Evolutionary conservation across 176 grass and related monocot genomes (phyloP), one percentile per base, ranked within the genome.

Genomic region (Oryza brachyantha): DNA sequence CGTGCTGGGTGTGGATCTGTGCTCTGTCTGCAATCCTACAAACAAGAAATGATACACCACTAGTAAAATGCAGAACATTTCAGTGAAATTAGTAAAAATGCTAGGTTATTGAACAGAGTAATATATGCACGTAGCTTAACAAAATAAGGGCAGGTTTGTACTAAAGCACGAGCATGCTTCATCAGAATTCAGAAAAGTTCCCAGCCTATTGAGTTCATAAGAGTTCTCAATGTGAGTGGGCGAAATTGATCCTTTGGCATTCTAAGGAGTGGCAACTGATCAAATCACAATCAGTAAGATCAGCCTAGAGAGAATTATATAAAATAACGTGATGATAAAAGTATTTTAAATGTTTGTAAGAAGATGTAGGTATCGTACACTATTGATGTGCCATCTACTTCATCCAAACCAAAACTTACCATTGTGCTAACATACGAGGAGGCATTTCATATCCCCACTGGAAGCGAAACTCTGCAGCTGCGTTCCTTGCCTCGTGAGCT

Each of bases 361-460:
- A 3, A 24, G 29, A 54, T 48, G 73, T 27, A 58, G 8, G 59
- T 39, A 72, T 71, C 12, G 58, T 41, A 19, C 5, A 61, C 5
- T 62, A 13, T 36, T 34, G 52, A 6, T 79, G 25, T 10, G 36
- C 7, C 34, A 78, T 68, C 12, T 85, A 73, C 50, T 78, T 68
- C 64, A 22, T 36, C 48, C 22, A 81, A 46, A 42, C 27, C 35
- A 85, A 21, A 43, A 61, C 17, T 74, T 89, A 93, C 91, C 91
- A 93, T 22, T 87, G 87, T 13, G 91, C 84, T 50, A 93, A 71
- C 59, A 89, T 46, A 78, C 81, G 61, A 59, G 88, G 84, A 78
- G 91, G 81, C 87, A 93, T 93, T 80, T 89, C 87, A 89, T 93
- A 93, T 78, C 87, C 91, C 91, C 80, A 89, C 66, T 79, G 84